A percentile compares a stretch with the other conserved stretches of the same genome.
phyloP scores from a whole-genome alignment of 441 rosid species.

The Codiaeum variegatum region DNA sequence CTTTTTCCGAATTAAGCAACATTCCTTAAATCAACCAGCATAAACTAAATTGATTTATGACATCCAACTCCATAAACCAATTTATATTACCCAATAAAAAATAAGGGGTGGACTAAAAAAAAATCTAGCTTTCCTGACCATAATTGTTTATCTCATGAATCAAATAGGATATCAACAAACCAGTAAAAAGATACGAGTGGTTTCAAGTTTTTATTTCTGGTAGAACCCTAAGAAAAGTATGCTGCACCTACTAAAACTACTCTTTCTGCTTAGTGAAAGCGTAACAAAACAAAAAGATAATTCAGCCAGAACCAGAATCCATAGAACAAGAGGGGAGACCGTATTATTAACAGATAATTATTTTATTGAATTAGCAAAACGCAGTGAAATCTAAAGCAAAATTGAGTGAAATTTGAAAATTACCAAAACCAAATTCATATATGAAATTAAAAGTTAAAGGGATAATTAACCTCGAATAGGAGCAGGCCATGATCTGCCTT shows the following conservation, averaged over 20 bases:
- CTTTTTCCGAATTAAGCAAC: neutral
- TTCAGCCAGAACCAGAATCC: neutral
- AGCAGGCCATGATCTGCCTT: constrained; percentile 90
- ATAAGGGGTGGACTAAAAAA: too few species aligned
- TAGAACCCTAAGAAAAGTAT: neutral
- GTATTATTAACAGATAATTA: too few species aligned
- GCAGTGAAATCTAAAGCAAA: neutral
- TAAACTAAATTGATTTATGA: neutral
- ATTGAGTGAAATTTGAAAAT: neutral
- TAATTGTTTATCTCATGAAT: too few species aligned
- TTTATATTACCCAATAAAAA: too few species aligned
- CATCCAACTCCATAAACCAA: neutral
- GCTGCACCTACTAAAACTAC: neutral
- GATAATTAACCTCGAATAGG: constrained; percentile 59
- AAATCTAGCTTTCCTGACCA: too few species aligned
- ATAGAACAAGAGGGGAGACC: neutral
- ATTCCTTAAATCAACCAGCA: neutral
- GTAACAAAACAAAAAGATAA: neutral
- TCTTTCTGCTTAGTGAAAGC: neutral
- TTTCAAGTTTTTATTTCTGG: neutral
- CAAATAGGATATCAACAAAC: neutral
- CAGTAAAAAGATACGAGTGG: neutral
- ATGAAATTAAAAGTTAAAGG: neutral
- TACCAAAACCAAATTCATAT: neutral
- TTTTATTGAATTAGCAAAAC: neutral